Percentiles rank a stretch among this genome's conserved stretches.
Evolutionary conservation across 495 filamentous ascomycete genomes (phyloP).

Genomic region (Ascobolus immersus): DNA sequence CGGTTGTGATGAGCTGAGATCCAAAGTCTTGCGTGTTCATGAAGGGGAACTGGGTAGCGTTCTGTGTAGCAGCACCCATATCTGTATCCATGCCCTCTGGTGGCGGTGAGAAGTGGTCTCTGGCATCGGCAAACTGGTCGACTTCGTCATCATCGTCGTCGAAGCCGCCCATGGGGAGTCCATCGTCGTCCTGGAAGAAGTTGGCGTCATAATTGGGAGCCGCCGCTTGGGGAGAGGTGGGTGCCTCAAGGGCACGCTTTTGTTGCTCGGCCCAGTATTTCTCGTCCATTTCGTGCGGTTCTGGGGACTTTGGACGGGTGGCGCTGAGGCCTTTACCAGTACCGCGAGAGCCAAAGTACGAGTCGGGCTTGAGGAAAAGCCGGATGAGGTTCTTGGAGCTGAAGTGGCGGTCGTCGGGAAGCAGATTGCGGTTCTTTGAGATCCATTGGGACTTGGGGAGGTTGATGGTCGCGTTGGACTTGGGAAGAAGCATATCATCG

Average conservation of each 20-base stretch:
- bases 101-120: slow-evolving; percentile 69
- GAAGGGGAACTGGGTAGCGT: slow-evolving; percentile 11
- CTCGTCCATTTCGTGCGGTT: slow-evolving; percentile 60
- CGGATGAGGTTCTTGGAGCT: slow-evolving; percentile 70
- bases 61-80: slow-evolving; percentile 14
- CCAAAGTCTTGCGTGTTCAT: slow-evolving; percentile 37
- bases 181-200: slow-evolving; percentile 85
- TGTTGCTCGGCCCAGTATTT: slow-evolving; percentile 84
- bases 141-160: slow-evolving; percentile 60
- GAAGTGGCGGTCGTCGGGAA: slow-evolving; percentile 97
- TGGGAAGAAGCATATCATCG: slow-evolving; percentile 60
- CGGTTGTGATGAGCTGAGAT: slow-evolving; percentile 77
- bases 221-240: slow-evolving; percentile 25
- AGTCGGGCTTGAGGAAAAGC: slow-evolving; percentile 85
- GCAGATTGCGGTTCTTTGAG: slow-evolving; percentile 70
- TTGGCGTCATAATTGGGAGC: slow-evolving; percentile 73
- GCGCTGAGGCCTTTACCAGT: slow-evolving; percentile 18
- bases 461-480: slow-evolving; percentile 54
- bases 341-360: slow-evolving; percentile 20
- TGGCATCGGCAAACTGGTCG: slow-evolving; percentile 63
- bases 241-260: slow-evolving; percentile 11
- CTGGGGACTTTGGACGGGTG: slow-evolving; percentile 18
- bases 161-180: slow-evolving; percentile 23
- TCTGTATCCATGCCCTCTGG: slow-evolving; percentile 24
- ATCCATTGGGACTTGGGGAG: slow-evolving; percentile 85